Conservation (phyloP, 2,329 filamentous ascomycete genomes). For the Hortaea sp. region DNA sequence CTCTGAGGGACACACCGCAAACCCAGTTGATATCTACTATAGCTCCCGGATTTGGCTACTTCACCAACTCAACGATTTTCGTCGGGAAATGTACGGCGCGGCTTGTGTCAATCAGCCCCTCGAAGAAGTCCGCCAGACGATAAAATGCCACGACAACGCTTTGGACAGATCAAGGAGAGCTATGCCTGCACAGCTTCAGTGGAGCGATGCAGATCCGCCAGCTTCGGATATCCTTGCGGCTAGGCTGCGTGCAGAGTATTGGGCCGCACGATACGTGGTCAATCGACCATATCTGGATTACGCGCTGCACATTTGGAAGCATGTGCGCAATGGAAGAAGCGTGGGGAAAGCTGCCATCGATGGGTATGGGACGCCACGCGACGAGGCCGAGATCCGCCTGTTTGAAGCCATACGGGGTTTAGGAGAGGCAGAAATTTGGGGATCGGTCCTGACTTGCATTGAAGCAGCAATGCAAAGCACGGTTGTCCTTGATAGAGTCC, state of each 20-base stretch:
- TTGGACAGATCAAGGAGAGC: slow-evolving; percentile 44
- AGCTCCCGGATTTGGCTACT: slow-evolving; percentile 52
- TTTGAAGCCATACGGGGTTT: slow-evolving; percentile 26
- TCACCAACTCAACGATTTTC: slow-evolving; percentile 46
- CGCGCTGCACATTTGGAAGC: slow-evolving; percentile 42
- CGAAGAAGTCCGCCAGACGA: slow-evolving; percentile 17
- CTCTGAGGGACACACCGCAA: slow-evolving; percentile 7
- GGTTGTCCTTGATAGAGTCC: slow-evolving; percentile 64
- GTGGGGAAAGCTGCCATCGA: slow-evolving; percentile 21
- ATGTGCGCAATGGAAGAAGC: slow-evolving; percentile 10
- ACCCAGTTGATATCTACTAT: slow-evolving; percentile 47
- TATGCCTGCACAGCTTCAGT: slow-evolving; percentile 45
- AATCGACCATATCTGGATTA: slow-evolving; percentile 66
- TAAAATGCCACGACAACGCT: slow-evolving; percentile 22
- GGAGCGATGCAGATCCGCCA: slow-evolving; percentile 59
- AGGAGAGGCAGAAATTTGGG: slow-evolving; percentile 18
- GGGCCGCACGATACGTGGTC: slow-evolving; percentile 82
- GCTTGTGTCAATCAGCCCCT: slow-evolving; percentile 15
- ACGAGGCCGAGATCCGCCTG: slow-evolving; percentile 23
- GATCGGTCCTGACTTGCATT: slow-evolving; percentile 43
- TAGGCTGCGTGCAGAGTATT: slow-evolving; percentile 84
- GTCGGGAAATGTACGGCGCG: slow-evolving; percentile 43
- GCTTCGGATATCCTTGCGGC: slow-evolving; percentile 69
- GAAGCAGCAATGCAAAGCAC: slow-evolving; percentile 76
- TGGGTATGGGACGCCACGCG: slow-evolving; percentile 19